Evolutionary conservation across 352 stramenopile genomes (phyloP).

Genomic region (Phytophthora chlamydospora): DNA sequence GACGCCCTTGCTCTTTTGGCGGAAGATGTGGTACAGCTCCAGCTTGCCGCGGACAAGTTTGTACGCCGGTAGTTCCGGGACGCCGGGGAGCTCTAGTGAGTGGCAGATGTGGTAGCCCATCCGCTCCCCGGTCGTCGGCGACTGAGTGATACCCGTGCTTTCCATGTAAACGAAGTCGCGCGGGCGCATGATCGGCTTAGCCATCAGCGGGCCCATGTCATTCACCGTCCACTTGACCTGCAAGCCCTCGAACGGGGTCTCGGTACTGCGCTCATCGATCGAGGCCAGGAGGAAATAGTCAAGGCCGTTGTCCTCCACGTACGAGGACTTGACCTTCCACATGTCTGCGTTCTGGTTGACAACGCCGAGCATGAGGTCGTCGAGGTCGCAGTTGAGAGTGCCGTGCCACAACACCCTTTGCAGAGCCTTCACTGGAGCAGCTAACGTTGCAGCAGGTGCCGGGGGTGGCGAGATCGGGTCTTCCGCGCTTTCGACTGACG

Average conservation of each 20-base stretch:
- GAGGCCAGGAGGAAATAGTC: conserved; percentile 40
- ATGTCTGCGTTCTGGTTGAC: conserved; percentile 41
- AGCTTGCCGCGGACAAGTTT: conserved; percentile 50
- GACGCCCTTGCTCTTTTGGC: conserved; percentile 41
- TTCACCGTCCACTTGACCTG: conserved; percentile 49
- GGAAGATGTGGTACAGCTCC: conserved; percentile 51
- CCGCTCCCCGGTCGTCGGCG: conserved; percentile 39
- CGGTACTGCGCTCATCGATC: conserved; percentile 22
- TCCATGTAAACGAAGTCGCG: conserved; percentile 58
- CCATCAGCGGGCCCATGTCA: conserved; percentile 38
- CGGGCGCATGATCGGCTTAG: conserved; percentile 33
- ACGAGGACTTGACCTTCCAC: conserved; percentile 52
- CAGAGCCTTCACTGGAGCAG: conserved; percentile 1
- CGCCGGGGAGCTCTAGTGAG: conserved; percentile 43
- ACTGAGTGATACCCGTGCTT: conserved; percentile 45
- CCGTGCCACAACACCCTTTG: conserved; percentile 44
- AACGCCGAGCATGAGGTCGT: conserved; percentile 51
- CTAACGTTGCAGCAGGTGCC: conserved; percentile 1
- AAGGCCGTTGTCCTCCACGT: conserved; percentile 45
- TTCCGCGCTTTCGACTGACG: conserved; percentile 2
- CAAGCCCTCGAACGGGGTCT: conserved; percentile 39
- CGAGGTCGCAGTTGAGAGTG: conserved; percentile 49
- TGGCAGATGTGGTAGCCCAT: conserved; percentile 58
- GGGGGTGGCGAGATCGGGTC: conserved; percentile 27
- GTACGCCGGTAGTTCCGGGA: conserved; percentile 35